These are phyloP conservation scores for Globisporangium middletonii DNA, from an alignment of 352 stramenopile genomes.

Conservation along the genomic window DNA sequence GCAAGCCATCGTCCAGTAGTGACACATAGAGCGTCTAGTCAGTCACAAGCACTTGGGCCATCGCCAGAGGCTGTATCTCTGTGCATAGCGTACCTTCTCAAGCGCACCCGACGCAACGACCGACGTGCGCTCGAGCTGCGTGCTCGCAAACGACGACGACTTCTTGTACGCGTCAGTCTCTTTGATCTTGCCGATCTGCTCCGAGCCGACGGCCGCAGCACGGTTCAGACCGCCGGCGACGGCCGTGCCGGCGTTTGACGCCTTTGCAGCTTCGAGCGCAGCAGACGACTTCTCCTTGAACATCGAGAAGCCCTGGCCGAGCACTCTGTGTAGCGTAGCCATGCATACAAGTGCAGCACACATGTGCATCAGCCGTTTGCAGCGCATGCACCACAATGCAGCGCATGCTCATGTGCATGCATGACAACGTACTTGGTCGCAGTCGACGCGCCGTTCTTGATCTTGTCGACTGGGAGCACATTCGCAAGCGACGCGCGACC, in stretches of 20 bases:
- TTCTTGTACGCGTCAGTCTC: slow-evolving; percentile 85
- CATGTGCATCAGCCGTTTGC: not conserved
- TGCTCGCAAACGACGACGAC: slow-evolving; percentile 52
- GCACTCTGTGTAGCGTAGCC: slow-evolving; percentile 26
- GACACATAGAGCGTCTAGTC: too few species aligned
- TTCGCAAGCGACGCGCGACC: slow-evolving; percentile 61
- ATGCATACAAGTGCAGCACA: not conserved
- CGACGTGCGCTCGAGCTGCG: slow-evolving; percentile 53
- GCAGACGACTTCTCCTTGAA: slow-evolving; percentile 72
- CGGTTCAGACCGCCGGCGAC: slow-evolving; percentile 60
- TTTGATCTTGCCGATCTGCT: slow-evolving; percentile 77
- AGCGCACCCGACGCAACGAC: slow-evolving; percentile 57
- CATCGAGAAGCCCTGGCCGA: slow-evolving; percentile 59
- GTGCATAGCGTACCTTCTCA: slow-evolving; percentile 73
- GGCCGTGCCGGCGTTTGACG: slow-evolving; percentile 64
- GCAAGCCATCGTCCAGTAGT: too few species aligned
- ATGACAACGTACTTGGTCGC: slow-evolving; percentile 47
- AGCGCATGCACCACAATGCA: not conserved
- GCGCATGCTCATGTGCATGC: not conserved
- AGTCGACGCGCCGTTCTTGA: slow-evolving; percentile 83
- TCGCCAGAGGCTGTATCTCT: too few species aligned
- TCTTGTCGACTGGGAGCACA: slow-evolving; percentile 79
- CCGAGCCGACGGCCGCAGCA: slow-evolving; percentile 53
- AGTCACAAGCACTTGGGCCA: too few species aligned
- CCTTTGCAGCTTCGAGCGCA: slow-evolving; percentile 70